phyloP scores from a whole-genome alignment of 176 grass and related monocot genomes.

The Oryza brachyantha region DNA sequence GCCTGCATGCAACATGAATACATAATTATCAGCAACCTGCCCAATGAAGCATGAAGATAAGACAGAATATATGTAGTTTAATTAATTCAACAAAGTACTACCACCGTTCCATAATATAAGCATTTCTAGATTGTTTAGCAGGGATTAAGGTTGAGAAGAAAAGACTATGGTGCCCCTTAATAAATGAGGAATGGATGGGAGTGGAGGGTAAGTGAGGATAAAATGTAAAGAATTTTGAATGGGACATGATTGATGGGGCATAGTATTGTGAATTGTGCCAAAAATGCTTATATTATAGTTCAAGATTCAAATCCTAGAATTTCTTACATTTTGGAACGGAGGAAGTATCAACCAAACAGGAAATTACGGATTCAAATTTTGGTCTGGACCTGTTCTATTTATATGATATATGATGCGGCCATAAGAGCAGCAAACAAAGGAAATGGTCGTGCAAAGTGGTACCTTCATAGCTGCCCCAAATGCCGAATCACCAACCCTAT shows the following conservation, averaged over 20 bases:
- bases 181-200: too few relatives aligned
- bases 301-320: too few relatives aligned
- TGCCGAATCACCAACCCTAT: conserved; percentile 72
- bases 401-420: not conserved
- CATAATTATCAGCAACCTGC: not conserved
- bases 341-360: not conserved
- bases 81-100: not conserved
- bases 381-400: not conserved
- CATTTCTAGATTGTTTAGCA: too few relatives aligned
- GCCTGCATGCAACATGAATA: conserved; percentile 46
- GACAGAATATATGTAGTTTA: not conserved
- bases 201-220: too few relatives aligned
- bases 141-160: too few relatives aligned
- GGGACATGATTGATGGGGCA: too few relatives aligned
- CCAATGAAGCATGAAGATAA: not conserved
- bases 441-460: conserved; percentile 28
- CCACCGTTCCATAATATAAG: too few relatives aligned
- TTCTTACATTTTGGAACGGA: too few relatives aligned
- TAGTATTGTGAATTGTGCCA: too few relatives aligned
- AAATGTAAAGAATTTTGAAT: too few relatives aligned
- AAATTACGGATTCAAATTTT: not conserved
- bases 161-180: too few relatives aligned
- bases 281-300: too few relatives aligned
- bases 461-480: conserved; percentile 93
- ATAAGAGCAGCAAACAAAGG: not conserved